Conservation (phyloP, 2,329 filamentous ascomycete genomes). For the Chrysoporthe cubensis region DNA sequence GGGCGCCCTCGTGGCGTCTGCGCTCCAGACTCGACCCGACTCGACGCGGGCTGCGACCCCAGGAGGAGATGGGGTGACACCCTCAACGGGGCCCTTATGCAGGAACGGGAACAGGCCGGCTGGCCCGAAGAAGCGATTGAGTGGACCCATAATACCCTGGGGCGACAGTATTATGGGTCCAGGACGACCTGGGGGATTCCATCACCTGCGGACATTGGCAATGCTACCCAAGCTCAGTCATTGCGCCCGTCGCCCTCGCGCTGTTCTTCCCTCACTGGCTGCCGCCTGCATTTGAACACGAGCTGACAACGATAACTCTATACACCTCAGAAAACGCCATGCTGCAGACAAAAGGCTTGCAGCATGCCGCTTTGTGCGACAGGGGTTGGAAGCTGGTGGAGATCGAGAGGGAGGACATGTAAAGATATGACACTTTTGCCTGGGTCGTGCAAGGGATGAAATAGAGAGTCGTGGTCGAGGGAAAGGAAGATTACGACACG, state of each 20-base stretch:
- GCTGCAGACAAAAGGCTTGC: background rate
- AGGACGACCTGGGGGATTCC: background rate
- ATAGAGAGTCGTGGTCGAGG: too few species aligned
- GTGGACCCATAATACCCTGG: background rate
- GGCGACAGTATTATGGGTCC: background rate
- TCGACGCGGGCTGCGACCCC: background rate
- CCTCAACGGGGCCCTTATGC: conserved; percentile 1
- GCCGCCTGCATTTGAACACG: background rate
- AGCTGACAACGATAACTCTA: background rate
- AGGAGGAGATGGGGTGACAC: background rate
- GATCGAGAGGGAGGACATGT: too few species aligned
- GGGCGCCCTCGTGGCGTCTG: background rate
- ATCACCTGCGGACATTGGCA: background rate
- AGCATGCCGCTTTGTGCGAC: too few species aligned
- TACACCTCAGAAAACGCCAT: background rate
- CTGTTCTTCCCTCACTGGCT: background rate
- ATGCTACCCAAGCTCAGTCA: background rate
- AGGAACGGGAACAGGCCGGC: conserved; percentile 3
- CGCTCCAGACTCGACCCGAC: background rate
- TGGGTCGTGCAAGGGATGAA: too few species aligned
- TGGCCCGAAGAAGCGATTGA: background rate
- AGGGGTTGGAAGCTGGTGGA: too few species aligned
- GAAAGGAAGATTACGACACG: too few species aligned
- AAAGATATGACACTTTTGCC: too few species aligned
- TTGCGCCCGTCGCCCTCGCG: background rate